A percentile compares a stretch with the other conserved stretches of the same genome.
Evolutionary conservation across 805 yeast genomes (phyloP).

Genomic region (Clavispora santaluciae): DNA sequence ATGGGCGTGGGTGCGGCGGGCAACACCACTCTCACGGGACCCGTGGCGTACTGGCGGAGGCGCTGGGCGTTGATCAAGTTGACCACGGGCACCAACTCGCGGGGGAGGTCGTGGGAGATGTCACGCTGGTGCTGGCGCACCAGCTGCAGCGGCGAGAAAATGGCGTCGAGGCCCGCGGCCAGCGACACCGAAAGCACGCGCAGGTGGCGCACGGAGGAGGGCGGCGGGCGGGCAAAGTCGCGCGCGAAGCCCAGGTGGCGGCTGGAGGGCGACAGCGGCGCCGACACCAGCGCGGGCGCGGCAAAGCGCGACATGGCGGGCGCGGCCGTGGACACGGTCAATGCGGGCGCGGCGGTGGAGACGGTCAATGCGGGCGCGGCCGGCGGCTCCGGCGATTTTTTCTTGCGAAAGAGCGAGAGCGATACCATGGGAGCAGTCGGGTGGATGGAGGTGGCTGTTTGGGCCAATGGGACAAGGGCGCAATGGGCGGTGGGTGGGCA

Average conservation of each 20-base stretch:
- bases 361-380: background rate
- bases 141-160: slow-evolving; percentile 14
- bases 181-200: slow-evolving; percentile 11
- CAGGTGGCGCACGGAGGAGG: slow-evolving; percentile 15
- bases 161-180: slow-evolving; percentile 7
- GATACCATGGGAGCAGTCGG: slow-evolving; percentile 5
- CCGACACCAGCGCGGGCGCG: slow-evolving; percentile 4
- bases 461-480: no score
- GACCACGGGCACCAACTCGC: slow-evolving; percentile 67
- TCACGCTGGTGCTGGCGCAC: slow-evolving; percentile 12
- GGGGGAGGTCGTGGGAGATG: slow-evolving; percentile 38
- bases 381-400: background rate
- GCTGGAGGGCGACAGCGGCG: slow-evolving; percentile 12
- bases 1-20: slow-evolving; percentile 18
- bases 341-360: background rate
- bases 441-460: no score
- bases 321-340: background rate
- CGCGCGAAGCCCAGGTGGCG: slow-evolving; percentile 8
- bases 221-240: slow-evolving; percentile 9
- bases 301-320: background rate
- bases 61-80: slow-evolving; percentile 68
- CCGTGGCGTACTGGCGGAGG: slow-evolving; percentile 57
- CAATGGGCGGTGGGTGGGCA: background rate
- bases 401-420: slow-evolving; percentile 6
- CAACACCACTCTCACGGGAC: slow-evolving; percentile 34